Percentiles rank a stretch among this genome's conserved stretches.
phyloP scores from a whole-genome alignment of 179 eudicot genomes.

The Actinidia polygama region DNA sequence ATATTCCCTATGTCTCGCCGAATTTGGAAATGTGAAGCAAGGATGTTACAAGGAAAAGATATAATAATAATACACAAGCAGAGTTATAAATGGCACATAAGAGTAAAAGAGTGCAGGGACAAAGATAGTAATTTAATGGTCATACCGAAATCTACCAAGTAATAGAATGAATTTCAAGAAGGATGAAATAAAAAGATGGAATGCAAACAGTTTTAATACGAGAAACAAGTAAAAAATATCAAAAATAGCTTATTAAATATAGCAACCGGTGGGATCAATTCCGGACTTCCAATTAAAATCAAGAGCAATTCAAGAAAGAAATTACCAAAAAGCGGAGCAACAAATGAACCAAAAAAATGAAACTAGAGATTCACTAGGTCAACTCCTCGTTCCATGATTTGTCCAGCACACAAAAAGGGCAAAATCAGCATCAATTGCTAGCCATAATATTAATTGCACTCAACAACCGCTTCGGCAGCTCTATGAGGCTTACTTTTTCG shows the following conservation, averaged over 20 bases:
- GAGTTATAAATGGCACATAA: too few species aligned
- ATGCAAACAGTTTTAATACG: constrained; percentile 6
- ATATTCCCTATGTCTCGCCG: too few species aligned
- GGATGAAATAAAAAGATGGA: neutral
- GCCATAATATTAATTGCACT: constrained; percentile 42
- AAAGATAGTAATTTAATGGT: too few species aligned
- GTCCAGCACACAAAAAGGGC: neutral
- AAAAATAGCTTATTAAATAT: neutral
- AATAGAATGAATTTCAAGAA: neutral
- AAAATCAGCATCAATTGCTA: neutral
- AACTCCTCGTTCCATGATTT: neutral
- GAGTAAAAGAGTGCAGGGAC: too few species aligned
- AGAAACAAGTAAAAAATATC: neutral
- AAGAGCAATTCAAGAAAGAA: constrained; percentile 8
- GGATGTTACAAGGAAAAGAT: too few species aligned
- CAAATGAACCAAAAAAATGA: constrained; percentile 11
- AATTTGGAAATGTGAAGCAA: too few species aligned
- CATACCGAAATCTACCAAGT: too few species aligned
- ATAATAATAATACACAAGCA: too few species aligned
- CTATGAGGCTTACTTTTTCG: constrained; percentile 85
- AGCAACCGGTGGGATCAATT: neutral
- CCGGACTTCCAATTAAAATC: constrained; percentile 14
- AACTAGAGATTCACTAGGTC: constrained; percentile 5
- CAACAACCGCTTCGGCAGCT: constrained; percentile 84
- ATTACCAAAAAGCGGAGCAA: constrained; percentile 19